Evolutionary conservation across 352 stramenopile genomes (phyloP), one percentile per base, ranked within the genome.

Genomic region (Pythium phragmitis): DNA sequence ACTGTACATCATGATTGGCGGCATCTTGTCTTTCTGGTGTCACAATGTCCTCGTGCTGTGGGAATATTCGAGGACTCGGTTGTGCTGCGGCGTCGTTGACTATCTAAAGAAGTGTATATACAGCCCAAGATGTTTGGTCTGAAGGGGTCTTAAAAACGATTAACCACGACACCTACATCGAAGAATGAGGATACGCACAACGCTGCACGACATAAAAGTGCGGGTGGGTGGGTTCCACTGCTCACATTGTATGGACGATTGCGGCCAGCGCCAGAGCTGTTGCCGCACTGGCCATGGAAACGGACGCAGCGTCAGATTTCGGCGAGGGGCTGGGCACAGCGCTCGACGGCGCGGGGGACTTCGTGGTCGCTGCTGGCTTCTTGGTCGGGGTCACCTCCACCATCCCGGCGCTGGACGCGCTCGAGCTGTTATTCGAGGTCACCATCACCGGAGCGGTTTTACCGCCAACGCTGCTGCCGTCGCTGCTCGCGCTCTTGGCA

Each of bases 401-500:
- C 37, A 42, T 49, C 6, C 36, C 41, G 26, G 23, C 49, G 26
- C 28, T 43, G 30, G 28, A 41, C 14, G 14, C 30, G 16, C 34
- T 37, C 17, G 52, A 58, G 19, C 52, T 34, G 33, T 21, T 21
- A 11, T 17, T 47, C 5, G 21, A 6, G 8, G 36, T 23, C 33
- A 45, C 52, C 34, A 49, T 13, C 34, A 47, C 51, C 7, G 33
- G 33, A 16, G 30, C 17, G 6, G 41, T 28, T n/a, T 26, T 49
- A 6, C 5, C n/a, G 43, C 19, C 33, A 8, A 17, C 59, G 14
- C n/a, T 41, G 14, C 41, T 45, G 42, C 39, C 34, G n/a, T 17
- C 48, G 7, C 43, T 30, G 34, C 42, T 55, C 49, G 63, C 60
- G 54, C 63, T 48, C 12, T 59, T 59, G n/a, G 52, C 52, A 14